Base-by-base conservation (phyloP, 2,329 filamentous ascomycete species). In the Paramyrothecium sp. region DNA sequence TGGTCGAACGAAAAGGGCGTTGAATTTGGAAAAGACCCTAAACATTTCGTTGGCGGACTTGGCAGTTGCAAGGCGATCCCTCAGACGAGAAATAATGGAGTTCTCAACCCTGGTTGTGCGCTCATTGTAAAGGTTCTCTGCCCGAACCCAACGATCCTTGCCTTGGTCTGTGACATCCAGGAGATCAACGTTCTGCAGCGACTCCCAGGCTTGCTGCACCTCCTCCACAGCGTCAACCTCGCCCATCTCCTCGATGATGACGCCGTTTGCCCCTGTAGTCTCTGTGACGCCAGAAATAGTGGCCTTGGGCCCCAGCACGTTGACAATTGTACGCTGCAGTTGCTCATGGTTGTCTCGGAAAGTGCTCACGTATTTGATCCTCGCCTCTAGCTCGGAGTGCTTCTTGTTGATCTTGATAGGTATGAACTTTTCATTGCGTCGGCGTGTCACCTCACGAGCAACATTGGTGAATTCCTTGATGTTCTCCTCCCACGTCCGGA, bases 21-120 rank as follows among this genome's bases (percentile, higher is more conserved):
- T 99, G 84, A 99, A 99, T 72, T 98, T 98, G 54, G 95, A 98
- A 73, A 99, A 99, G 60, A 99, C 95, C 55, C 96, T 90, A 74
- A 99, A 99, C 95, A 99, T 99, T 75, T 99, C 96, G 70, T 96
- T 98, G 46, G 95, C 95, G 60, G 92, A 97, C 81, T 96, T 97
- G 13, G 95, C 94, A 7, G 92, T 97, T 16, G 93, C 95, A 56
- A 99, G 83, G 58, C 95, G 90, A 74, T 99, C 95, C 67, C 95
- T 86, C 33, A 99, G 81, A 55, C 92, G 86, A 34, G 95, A 92
- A 71, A 99, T 99, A 73, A 99, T 99, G 3, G 95, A 97, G 75
- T 99, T 99, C 73, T 99, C 95, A 4, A 99, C 95, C 59, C 95
- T 87, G 19, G 95, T 94, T 11, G 96, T 99, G 44, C 96, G 89